phyloP scores from a whole-genome alignment of 148 eudicot species.

The Rhododendron mucronatum region DNA sequence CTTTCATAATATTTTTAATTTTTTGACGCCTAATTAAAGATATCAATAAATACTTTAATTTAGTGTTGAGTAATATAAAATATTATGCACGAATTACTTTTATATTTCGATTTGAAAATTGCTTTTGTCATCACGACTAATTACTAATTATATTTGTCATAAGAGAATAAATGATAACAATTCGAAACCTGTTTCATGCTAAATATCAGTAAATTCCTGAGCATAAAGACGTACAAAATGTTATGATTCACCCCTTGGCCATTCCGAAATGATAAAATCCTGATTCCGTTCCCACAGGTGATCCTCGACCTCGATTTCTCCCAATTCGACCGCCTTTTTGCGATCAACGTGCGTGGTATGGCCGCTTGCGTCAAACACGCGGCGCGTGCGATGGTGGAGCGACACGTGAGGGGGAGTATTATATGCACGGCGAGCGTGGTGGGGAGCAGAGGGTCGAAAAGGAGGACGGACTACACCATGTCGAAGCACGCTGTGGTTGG shows the following conservation, averaged over 20 bases:
- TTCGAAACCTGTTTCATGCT: background rate
- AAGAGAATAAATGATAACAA: too few relatives aligned
- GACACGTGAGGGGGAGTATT: background rate
- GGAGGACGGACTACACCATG: constrained; percentile 14
- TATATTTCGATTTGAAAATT: too few relatives aligned
- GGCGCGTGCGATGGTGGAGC: constrained; percentile 11
- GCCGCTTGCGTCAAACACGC: constrained; percentile 4
- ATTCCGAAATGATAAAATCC: background rate
- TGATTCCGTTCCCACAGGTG: background rate
- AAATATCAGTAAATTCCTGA: too few relatives aligned
- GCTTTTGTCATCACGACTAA: too few relatives aligned
- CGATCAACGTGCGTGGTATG: constrained; percentile 8
- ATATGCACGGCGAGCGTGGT: constrained; percentile 13
- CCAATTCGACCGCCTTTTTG: constrained; percentile 9
- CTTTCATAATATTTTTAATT: too few relatives aligned
- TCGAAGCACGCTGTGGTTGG: constrained; percentile 38
- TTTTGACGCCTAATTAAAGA: too few relatives aligned
- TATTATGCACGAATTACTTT: too few relatives aligned
- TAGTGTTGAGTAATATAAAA: too few relatives aligned
- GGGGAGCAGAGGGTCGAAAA: background rate
- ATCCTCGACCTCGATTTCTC: constrained; percentile 12
- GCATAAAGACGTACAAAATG: too few relatives aligned
- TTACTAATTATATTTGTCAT: too few relatives aligned
- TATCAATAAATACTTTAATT: too few relatives aligned
- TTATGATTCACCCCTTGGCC: background rate